phyloP scores from a whole-genome alignment of 2,329 filamentous ascomycete genomes.

The Aspergillus ibericus region DNA sequence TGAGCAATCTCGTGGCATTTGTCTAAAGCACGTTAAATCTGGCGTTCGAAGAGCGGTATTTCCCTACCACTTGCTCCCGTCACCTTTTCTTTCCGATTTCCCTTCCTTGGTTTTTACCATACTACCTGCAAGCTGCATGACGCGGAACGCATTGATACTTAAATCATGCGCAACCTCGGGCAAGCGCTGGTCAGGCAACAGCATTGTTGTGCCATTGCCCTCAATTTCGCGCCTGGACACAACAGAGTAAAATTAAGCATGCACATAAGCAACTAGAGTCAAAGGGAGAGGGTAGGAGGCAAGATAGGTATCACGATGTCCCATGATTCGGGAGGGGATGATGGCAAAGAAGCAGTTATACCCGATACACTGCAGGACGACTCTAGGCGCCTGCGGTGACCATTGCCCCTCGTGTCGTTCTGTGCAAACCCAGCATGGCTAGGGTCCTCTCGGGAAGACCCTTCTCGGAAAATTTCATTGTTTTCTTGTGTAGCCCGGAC shows the following conservation, averaged over 20 bases:
- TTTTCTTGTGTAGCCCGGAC: conserved; percentile 15
- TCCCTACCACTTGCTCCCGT: neutral
- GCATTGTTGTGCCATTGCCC: neutral
- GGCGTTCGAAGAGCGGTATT: neutral
- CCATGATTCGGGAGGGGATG: neutral
- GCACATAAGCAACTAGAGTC: neutral
- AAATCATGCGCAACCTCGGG: neutral
- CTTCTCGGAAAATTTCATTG: conserved; percentile 21
- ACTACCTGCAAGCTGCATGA: neutral
- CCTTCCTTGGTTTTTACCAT: neutral
- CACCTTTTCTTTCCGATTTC: neutral
- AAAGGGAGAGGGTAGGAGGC: neutral
- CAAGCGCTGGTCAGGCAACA: neutral
- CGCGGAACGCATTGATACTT: neutral
- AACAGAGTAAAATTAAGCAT: neutral
- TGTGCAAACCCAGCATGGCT: conserved; percentile 1
- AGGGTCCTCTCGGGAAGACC: conserved; percentile 10
- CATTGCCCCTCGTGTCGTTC: conserved; percentile 1
- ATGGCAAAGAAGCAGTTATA: neutral
- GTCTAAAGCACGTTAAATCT: neutral
- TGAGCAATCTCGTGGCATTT: neutral
- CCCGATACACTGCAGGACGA: neutral
- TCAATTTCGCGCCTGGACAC: neutral
- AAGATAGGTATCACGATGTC: neutral
- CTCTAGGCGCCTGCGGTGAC: neutral